Conservation (phyloP, 2,329 filamentous ascomycete species). For the Graphilbum sp. region DNA sequence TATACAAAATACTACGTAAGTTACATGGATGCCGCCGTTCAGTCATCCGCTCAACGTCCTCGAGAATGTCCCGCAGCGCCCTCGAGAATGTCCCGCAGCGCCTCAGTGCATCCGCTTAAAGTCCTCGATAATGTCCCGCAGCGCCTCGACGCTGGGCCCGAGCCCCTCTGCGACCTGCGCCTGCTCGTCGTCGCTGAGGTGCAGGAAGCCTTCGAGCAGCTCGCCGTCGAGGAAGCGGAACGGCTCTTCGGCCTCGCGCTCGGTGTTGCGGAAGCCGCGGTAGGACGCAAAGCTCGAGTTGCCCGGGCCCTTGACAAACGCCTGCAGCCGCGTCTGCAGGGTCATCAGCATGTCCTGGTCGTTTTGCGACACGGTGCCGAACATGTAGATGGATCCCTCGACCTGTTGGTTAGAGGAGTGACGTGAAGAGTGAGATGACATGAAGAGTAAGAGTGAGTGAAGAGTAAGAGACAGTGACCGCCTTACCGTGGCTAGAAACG, state of each 20-base stretch:
- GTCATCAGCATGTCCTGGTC: constrained; percentile 69
- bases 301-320: constrained; percentile 51
- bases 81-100: too few species aligned
- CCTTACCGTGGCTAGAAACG: constrained; percentile 83
- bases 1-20: too few species aligned
- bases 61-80: too few species aligned
- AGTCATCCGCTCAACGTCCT: too few species aligned
- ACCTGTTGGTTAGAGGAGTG: too few species aligned
- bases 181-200: constrained; percentile 44
- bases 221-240: constrained; percentile 87
- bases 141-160: constrained; percentile 44
- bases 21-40: too few species aligned
- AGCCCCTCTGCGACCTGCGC: constrained; percentile 34
- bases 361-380: constrained; percentile 56
- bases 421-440: not conserved
- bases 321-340: constrained; percentile 57
- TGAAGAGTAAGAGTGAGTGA: too few species aligned
- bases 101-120: constrained; percentile 43
- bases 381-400: constrained; percentile 83
- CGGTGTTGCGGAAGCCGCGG: constrained; percentile 64
- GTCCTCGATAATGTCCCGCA: constrained; percentile 45
- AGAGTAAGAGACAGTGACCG: too few species aligned
- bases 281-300: constrained; percentile 62
- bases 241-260: constrained; percentile 56
- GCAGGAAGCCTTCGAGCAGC: constrained; percentile 70